These are phyloP conservation scores for Cladophialophora yegresii DNA, from an alignment of 2,329 filamentous ascomycete genomes.

Conservation along the genomic window DNA sequence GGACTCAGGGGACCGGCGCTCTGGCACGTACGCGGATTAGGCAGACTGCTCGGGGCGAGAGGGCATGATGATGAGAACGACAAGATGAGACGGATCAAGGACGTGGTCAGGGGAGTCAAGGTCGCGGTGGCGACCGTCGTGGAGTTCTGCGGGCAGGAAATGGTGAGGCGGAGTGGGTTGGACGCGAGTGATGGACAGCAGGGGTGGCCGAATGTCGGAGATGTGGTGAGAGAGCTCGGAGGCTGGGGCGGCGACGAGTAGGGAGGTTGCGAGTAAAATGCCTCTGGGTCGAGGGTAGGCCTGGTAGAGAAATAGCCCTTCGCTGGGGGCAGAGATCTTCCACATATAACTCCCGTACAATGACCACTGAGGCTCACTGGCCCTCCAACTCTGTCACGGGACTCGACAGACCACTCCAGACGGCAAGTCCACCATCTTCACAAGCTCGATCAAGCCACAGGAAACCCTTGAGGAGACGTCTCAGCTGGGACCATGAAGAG, in stretches of 20 bases:
- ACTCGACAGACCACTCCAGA: neutral
- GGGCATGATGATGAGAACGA: slow-evolving; percentile 27
- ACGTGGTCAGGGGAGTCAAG: slow-evolving; percentile 32
- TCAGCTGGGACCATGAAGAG: slow-evolving; percentile 3
- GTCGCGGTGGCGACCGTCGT: slow-evolving; percentile 29
- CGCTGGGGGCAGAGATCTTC: too few species aligned
- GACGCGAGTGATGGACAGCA: slow-evolving; percentile 17
- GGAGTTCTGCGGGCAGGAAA: slow-evolving; percentile 33
- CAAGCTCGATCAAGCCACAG: slow-evolving; percentile 6
- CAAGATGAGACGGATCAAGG: slow-evolving; percentile 30
- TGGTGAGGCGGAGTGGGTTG: slow-evolving; percentile 29
- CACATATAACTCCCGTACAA: neutral
- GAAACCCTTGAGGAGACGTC: neutral
- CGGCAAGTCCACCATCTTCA: neutral
- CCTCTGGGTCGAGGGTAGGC: too few species aligned
- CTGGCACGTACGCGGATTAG: slow-evolving; percentile 51
- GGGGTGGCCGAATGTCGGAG: slow-evolving; percentile 36
- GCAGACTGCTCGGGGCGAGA: slow-evolving; percentile 41
- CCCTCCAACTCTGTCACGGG: neutral
- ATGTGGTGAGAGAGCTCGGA: slow-evolving; percentile 35
- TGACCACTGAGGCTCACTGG: neutral
- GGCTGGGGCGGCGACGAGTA: slow-evolving; percentile 34
- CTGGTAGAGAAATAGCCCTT: too few species aligned
- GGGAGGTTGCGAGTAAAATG: neutral
- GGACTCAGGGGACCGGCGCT: slow-evolving; percentile 41